These are phyloP conservation scores for Russula olivacea DNA, from an alignment of 768 basidiomycete genomes.

Conservation along the genomic window DNA sequence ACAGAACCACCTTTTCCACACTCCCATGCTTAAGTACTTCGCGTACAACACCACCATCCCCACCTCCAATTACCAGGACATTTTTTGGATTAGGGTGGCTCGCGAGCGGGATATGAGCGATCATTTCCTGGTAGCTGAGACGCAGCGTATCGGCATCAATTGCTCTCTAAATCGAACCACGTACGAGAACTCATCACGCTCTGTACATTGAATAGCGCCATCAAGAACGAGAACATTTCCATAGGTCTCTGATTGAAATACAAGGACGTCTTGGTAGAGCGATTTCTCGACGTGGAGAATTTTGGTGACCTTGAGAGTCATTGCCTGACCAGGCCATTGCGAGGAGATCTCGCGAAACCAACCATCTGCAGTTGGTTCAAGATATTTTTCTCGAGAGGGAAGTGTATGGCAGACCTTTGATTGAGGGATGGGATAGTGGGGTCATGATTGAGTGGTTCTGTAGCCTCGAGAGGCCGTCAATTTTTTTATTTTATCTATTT, in stretches of 20 bases:
- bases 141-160: background rate
- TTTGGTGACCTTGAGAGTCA: conserved; percentile 94
- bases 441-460: conserved; percentile 29
- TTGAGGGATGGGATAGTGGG: conserved; percentile 36
- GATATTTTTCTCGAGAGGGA: background rate
- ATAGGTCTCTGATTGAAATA: conserved; percentile 92
- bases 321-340: conserved; percentile 97
- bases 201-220: conserved; percentile 93
- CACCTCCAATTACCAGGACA: conserved; percentile 96
- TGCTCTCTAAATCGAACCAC: conserved; percentile 31
- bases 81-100: conserved; percentile 94
- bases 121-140: conserved; percentile 95
- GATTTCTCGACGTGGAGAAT: conserved; percentile 93
- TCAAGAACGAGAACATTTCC: conserved; percentile 97
- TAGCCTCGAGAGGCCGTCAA: background rate
- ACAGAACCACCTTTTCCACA: conserved; percentile 89
- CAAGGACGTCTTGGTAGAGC: conserved; percentile 92
- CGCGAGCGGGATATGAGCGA: conserved; percentile 91
- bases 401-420: conserved; percentile 29
- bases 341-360: conserved; percentile 95
- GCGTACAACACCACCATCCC: conserved; percentile 96
- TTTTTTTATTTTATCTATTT: background rate
- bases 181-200: conserved; percentile 97
- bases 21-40: conserved; percentile 92
- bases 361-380: conserved; percentile 50